A percentile compares a stretch with the other conserved stretches of the same genome.
phyloP scores from a whole-genome alignment of 495 filamentous ascomycete species.

The Hyaloscypha variabilis region DNA sequence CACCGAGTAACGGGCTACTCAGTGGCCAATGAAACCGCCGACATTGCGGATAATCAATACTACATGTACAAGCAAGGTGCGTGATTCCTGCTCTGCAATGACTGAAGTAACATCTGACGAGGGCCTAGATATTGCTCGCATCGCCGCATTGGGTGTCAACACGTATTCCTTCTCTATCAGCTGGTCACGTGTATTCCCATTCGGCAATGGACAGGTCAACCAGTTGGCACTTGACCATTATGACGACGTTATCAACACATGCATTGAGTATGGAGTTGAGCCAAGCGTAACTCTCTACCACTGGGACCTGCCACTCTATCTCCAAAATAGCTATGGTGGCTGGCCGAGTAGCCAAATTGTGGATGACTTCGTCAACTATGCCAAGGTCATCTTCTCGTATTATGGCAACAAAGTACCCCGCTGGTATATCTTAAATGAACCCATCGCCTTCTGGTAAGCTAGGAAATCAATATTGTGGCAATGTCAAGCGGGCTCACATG shows the following conservation, averaged over 20 bases:
- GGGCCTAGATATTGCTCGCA: conserved; percentile 42
- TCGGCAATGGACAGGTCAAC: conserved; percentile 62
- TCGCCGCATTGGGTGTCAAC: neutral
- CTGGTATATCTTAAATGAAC: conserved; percentile 70
- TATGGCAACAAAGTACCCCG: conserved; percentile 59
- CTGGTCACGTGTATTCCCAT: conserved; percentile 59
- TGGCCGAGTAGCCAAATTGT: conserved; percentile 58
- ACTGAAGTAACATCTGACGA: conserved; percentile 37
- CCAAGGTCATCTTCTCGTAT: conserved; percentile 55
- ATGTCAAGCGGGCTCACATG: conserved; percentile 36
- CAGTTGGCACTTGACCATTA: conserved; percentile 60
- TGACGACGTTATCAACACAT: conserved; percentile 58
- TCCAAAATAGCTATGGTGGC: conserved; percentile 62
- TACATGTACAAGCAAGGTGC: conserved; percentile 49
- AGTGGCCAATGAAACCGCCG: conserved; percentile 43
- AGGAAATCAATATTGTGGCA: conserved; percentile 55
- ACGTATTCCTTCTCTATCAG: too few species aligned
- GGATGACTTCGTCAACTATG: conserved; percentile 61
- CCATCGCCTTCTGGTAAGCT: too few species aligned
- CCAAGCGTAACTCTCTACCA: conserved; percentile 65
- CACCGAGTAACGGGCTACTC: conserved; percentile 43
- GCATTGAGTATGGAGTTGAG: conserved; percentile 56
- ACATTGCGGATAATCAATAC: conserved; percentile 44
- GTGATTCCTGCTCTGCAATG: too few species aligned
- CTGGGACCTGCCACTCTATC: conserved; percentile 60